Evolutionary conservation across 768 basidiomycete genomes (phyloP), one percentile per base, ranked within the genome.

Genomic region (Leccinum broughii): DNA sequence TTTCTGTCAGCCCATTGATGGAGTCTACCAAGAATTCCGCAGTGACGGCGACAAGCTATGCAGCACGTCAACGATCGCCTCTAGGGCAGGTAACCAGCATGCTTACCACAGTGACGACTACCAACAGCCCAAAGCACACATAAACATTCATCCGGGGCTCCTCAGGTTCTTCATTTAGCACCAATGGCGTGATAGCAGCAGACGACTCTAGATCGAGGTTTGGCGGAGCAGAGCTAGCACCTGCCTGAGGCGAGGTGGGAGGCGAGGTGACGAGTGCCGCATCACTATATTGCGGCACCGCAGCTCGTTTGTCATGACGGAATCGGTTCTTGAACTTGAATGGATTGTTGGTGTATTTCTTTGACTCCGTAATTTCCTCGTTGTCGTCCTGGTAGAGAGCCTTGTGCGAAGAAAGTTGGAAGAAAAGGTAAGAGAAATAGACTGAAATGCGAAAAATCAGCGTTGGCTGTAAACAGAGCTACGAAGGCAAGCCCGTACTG

Each of bases 401-500:
- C 4, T 86, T 83, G 70, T 94, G 92, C 0, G 91, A 92, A 77
- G 80, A 89, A 3, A 92, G 77, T 70, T 93, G 92, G 75, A 93
- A 93, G 61, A 89, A 72, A 17, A 94, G 81, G 66, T 90, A 92
- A n/a, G 79, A 81, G 2, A 66, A 70, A 66, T 95, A 94, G 61
- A 92, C 90, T 92, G 54, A 8, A 60, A 11, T n/a, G 30, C 20
- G 34, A 20, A 28, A 58, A 26, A 49, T 59, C 35, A 35, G 3
- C n/a, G 51, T 62, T 56, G 54, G 39, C 14, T 56, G n/a, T 48
- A 37, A 24, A 28, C 28, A 54, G 13, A 37, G 20, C 26, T 11
- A 26, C 4, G 39, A 49, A 34, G 51, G 32, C 10, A 20, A n/a
- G 15, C 63, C 70, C 85, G 46, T 70, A 92, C 90, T 87, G 70